These are phyloP conservation scores for Antarctomyces pellizariae DNA, from an alignment of 495 filamentous ascomycete genomes.

Conservation along the genomic window DNA sequence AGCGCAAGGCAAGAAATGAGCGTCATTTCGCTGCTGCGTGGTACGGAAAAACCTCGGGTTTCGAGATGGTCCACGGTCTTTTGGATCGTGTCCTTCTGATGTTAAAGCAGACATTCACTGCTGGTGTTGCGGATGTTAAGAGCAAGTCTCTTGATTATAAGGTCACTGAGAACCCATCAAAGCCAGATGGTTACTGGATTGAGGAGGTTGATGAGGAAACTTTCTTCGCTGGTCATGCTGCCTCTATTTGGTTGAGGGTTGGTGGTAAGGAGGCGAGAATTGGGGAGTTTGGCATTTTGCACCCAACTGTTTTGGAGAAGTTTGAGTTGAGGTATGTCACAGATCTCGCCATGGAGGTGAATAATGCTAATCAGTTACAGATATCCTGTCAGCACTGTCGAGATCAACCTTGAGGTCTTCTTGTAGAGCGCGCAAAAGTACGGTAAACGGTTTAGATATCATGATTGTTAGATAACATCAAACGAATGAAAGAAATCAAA, in stretches of 20 bases:
- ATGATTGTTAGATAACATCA: too few species aligned
- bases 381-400: constrained; percentile 84
- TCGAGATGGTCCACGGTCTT: constrained; percentile 88
- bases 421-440: constrained; percentile 25
- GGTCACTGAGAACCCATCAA: constrained; percentile 24
- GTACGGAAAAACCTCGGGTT: constrained; percentile 86
- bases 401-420: constrained; percentile 90
- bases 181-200: constrained; percentile 66
- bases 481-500: too few species aligned
- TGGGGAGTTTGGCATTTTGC: constrained; percentile 79
- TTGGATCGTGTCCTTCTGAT: constrained; percentile 82
- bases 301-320: constrained; percentile 78
- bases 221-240: constrained; percentile 78
- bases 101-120: constrained; percentile 64
- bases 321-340: constrained; percentile 58
- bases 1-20: constrained; percentile 79
- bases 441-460: too few species aligned
- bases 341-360: not conserved
- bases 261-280: constrained; percentile 46
- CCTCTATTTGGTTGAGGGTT: constrained; percentile 51
- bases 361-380: constrained; percentile 17
- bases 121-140: constrained; percentile 42
- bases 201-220: constrained; percentile 74
- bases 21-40: constrained; percentile 85
- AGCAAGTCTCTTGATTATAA: constrained; percentile 23